Evolutionary conservation across 2,329 filamentous ascomycete species (phyloP), one percentile per base, ranked within the genome.

Genomic region (Mariannaea sp.): DNA sequence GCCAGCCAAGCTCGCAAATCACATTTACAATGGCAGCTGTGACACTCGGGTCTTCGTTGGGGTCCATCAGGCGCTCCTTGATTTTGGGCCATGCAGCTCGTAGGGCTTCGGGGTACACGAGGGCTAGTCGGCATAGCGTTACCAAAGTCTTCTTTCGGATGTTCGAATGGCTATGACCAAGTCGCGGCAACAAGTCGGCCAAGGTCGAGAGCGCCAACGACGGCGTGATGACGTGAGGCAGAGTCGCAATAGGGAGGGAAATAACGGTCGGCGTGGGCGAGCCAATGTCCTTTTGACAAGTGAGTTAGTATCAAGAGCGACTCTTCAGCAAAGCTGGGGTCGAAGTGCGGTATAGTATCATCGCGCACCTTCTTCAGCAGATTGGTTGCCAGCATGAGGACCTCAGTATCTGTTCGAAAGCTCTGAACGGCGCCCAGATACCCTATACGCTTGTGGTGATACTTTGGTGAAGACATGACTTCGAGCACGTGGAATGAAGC

Each of bases 401-500:
- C 94, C 70, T 99, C 94, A 2, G 94, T 99, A 66, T 97, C 93
- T 2, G 92, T 83, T 17, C 93, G 85, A 73, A 97, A 99, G 77
- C 89, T 97, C 79, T 99, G 94, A 24, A 96, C 92, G 7, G 94
- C 94, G 12, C 89, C 93, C 16, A 99, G 80, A 71, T 99, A 99
- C 53, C 93, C 94, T 38, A 97, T 91, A 60, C 93, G 84, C 75
- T 99, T 99, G 74, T 97, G 93, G 62, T 92, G 83, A 72, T 96
- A 96, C 71, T 97, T 97, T 41, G 88, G 81, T 32, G 91, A 96
- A 30, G 92, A 96, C 94, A 99, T 99, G 75, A 99, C 94, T 76
- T 99, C 94, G 41, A 99, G 86, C 46, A 97, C 93, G 71, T 99
- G 90, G 75, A 99, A 99, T 10, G 92, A 92, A 4, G 94, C 94